Evolutionary conservation across 1,284 basidiomycete species (phyloP).

Genomic region (Irpex sp.): DNA sequence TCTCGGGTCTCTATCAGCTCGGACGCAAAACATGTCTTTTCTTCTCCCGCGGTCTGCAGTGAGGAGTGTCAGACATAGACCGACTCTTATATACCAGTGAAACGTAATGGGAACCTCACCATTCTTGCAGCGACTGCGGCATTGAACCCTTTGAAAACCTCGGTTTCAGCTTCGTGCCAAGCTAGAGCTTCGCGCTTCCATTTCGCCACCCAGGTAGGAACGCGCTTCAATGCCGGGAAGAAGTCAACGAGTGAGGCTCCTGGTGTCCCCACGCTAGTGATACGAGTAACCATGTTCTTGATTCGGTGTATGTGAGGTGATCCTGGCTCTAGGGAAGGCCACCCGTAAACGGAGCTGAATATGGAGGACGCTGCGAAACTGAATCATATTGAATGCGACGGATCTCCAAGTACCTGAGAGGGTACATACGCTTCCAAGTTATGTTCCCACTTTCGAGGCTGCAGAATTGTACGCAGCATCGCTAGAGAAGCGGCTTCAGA

Average conservation of each 20-base stretch:
- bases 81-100: neutral
- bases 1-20: neutral
- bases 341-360: neutral
- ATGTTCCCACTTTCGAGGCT: neutral
- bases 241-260: slow-evolving; percentile 14
- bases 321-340: neutral
- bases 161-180: slow-evolving; percentile 15
- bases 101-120: neutral
- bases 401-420: neutral
- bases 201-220: slow-evolving; percentile 21
- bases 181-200: slow-evolving; percentile 20
- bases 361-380: neutral
- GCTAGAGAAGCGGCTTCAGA: neutral
- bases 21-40: neutral
- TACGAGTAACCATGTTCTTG: slow-evolving; percentile 15
- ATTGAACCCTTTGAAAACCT: slow-evolving; percentile 14
- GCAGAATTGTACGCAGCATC: neutral
- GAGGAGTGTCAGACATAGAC: neutral
- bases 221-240: slow-evolving; percentile 17
- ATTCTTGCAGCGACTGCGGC: slow-evolving; percentile 2
- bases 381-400: neutral
- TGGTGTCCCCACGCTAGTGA: slow-evolving; percentile 19
- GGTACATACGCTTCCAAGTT: neutral
- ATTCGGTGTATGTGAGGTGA: slow-evolving; percentile 13
- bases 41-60: neutral